These are phyloP conservation scores for Dryas drummondii DNA, from an alignment of 306 rosid genomes.

Conservation along the genomic window DNA sequence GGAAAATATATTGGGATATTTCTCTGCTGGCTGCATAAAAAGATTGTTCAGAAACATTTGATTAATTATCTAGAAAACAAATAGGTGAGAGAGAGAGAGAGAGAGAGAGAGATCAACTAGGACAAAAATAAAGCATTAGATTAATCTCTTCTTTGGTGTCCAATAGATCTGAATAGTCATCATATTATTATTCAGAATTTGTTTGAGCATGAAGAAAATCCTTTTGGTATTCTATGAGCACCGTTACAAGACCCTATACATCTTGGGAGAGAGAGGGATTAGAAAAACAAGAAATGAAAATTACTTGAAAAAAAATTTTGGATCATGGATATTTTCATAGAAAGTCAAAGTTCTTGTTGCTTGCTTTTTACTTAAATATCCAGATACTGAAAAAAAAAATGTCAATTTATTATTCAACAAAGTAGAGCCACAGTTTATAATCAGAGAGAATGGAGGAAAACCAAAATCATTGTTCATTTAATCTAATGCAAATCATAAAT, in stretches of 20 bases:
- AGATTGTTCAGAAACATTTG: conserved; percentile 13
- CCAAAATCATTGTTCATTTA: no score
- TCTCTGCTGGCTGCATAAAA: conserved; percentile 69
- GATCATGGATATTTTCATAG: no score
- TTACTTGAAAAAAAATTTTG: no score
- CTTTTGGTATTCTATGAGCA: background rate
- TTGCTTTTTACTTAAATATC: no score
- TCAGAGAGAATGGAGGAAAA: no score
- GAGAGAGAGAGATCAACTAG: background rate
- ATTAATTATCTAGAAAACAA: background rate
- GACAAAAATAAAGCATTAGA: background rate
- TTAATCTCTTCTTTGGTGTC: background rate
- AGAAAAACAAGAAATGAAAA: no score
- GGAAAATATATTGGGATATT: conserved; percentile 66
- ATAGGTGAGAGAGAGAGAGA: background rate
- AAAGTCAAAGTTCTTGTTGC: no score
- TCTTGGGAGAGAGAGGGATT: no score
- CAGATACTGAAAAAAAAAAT: no score
- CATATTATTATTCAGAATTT: background rate
- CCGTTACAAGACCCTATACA: background rate
- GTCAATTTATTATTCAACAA: no score
- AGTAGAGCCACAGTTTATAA: no score
- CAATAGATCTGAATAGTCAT: background rate
- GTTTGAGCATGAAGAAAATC: background rate
- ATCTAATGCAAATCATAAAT: no score